Evolutionary conservation across 306 rosid genomes (phyloP).

Genomic region (Trifolium subterraneum): DNA sequence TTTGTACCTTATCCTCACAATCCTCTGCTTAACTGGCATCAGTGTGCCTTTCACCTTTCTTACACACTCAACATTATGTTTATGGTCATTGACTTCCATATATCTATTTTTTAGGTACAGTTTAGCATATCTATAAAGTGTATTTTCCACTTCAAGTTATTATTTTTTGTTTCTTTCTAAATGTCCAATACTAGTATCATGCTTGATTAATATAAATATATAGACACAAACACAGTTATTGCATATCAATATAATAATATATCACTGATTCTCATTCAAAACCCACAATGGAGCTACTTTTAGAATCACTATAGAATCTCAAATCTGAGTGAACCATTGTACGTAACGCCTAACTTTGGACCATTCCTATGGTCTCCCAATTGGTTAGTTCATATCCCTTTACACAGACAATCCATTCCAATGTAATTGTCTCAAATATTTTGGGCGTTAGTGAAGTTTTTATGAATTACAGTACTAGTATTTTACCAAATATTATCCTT

Average conservation of each 20-base stretch:
- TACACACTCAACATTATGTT: not conserved
- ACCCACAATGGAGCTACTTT: constrained; percentile 3
- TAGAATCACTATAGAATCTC: not conserved
- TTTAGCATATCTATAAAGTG: constrained; percentile 21
- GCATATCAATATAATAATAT: not conserved
- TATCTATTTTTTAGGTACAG: constrained; percentile 28
- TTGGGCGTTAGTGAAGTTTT: not conserved
- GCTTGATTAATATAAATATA: not conserved
- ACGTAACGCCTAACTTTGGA: constrained; percentile 4
- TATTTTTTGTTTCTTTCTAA: not conserved
- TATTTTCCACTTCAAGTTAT: constrained; percentile 26
- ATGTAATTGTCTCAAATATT: not conserved
- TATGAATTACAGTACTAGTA: not conserved
- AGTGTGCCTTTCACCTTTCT: constrained; percentile 27
- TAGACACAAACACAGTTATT: not conserved
- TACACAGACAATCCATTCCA: not conserved
- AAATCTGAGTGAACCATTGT: not conserved
- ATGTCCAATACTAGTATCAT: constrained; percentile 24
- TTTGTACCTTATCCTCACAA: constrained; percentile 42
- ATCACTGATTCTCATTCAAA: constrained; percentile 28
- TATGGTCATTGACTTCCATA: constrained; percentile 32
- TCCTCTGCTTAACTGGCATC: constrained; percentile 36
- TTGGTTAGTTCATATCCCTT: constrained; percentile 13
- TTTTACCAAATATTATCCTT: not conserved
- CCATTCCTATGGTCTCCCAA: constrained; percentile 9